A percentile compares a stretch with the other conserved stretches of the same genome.
These are phyloP conservation scores for Xeromyces bisporus DNA, from an alignment of 495 filamentous ascomycete species.

Conservation along the genomic window DNA sequence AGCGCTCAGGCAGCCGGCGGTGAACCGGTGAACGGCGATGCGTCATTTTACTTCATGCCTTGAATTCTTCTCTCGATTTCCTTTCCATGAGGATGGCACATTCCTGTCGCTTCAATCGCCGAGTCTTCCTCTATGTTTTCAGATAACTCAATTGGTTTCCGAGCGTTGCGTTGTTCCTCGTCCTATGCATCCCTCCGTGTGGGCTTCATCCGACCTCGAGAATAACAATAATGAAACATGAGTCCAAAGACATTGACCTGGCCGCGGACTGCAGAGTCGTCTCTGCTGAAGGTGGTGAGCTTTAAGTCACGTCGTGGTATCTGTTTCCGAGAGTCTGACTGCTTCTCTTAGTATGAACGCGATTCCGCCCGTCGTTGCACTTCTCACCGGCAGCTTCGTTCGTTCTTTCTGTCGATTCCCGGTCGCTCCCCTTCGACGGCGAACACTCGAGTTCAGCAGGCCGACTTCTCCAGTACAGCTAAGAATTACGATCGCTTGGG, in stretches of 20 bases:
- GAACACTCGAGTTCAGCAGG: constrained; percentile 14
- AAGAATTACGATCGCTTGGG: constrained; percentile 10
- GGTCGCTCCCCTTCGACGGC: constrained; percentile 8
- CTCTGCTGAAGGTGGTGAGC: constrained; percentile 16
- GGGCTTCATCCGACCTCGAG: background rate
- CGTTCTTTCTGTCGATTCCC: constrained; percentile 5
- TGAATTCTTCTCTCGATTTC: too few species aligned
- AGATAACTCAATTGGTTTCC: too few species aligned
- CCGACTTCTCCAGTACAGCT: constrained; percentile 19
- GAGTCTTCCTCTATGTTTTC: too few species aligned
- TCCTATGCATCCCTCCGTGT: background rate
- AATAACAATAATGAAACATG: constrained; percentile 20
- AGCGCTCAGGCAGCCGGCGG: too few species aligned
- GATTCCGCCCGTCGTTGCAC: too few species aligned
- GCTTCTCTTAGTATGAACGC: too few species aligned
- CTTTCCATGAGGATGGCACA: too few species aligned
- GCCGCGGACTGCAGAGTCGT: constrained; percentile 19
- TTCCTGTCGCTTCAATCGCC: too few species aligned
- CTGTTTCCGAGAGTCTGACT: too few species aligned
- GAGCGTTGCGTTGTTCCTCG: too few species aligned
- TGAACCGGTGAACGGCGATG: background rate
- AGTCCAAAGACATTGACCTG: constrained; percentile 19
- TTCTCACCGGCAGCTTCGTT: constrained; percentile 5
- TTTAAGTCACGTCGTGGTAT: too few species aligned
- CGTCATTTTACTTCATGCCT: too few species aligned